A percentile compares a stretch with the other conserved stretches of the same genome.
Conservation (phyloP, 805 yeast species). For the Candida glaebosa region DNA sequence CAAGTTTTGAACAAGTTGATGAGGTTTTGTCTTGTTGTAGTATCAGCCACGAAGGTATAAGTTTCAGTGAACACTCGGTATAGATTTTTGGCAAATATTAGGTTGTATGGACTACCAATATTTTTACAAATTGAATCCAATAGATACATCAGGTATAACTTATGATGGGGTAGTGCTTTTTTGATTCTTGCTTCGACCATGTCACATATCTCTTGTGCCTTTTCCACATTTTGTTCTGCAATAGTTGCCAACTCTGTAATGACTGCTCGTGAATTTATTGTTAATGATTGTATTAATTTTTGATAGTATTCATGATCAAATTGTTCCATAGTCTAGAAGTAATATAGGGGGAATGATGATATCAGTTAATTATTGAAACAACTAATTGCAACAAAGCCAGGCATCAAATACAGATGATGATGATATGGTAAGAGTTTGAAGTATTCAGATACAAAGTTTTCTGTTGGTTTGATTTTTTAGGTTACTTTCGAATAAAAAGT, state of each 20-base stretch:
- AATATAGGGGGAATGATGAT: background rate
- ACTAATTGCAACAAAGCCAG: background rate
- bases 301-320: constrained; percentile 27
- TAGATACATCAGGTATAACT: constrained; percentile 33
- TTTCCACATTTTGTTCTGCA: constrained; percentile 31
- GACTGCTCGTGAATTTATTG: constrained; percentile 32
- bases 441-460: background rate
- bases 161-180: constrained; percentile 37
- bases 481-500: background rate
- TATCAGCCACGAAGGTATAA: constrained; percentile 37
- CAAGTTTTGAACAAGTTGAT: constrained; percentile 42
- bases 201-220: constrained; percentile 30
- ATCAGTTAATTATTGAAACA: background rate
- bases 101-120: constrained; percentile 42
- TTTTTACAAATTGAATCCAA: constrained; percentile 42
- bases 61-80: constrained; percentile 36
- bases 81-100: constrained; percentile 32
- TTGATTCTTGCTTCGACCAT: constrained; percentile 33
- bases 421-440: background rate
- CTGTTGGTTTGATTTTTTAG: background rate
- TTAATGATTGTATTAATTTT: constrained; percentile 30
- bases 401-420: background rate
- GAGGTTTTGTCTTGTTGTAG: constrained; percentile 34
- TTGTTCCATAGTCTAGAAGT: constrained; percentile 11
- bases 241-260: constrained; percentile 37